phyloP scores from a whole-genome alignment of 169 alveolate species.

The Plasmodium cynomolgi region DNA sequence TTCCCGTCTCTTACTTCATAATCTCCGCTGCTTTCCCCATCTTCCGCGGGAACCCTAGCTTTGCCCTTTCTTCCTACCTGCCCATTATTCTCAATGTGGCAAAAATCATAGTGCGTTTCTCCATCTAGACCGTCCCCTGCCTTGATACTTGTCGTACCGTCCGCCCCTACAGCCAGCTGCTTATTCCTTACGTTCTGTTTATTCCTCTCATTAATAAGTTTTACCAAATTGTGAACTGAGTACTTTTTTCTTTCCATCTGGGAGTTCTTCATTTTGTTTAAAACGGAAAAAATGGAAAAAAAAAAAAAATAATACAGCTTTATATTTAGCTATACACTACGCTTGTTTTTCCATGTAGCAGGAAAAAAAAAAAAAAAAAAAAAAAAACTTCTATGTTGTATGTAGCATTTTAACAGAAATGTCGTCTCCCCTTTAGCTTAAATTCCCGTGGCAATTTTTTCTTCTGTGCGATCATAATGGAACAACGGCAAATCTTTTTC shows the following conservation, averaged over 20 bases:
- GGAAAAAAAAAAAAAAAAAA: neutral
- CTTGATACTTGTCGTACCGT: neutral
- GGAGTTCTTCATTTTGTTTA: constrained; percentile 15
- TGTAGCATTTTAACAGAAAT: neutral
- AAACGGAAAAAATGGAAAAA: constrained; percentile 16
- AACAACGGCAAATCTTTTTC: neutral
- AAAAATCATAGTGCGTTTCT: neutral
- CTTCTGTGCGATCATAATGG: constrained; percentile 1
- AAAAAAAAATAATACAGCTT: neutral
- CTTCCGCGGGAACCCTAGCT: neutral
- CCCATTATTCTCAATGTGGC: neutral
- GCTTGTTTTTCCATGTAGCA: neutral
- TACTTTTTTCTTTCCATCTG: constrained; percentile 36
- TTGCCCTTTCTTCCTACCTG: neutral
- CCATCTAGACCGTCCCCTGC: neutral
- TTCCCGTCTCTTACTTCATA: neutral
- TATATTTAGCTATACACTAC: neutral
- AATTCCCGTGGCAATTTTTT: neutral
- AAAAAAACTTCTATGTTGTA: neutral
- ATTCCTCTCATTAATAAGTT: constrained; percentile 59
- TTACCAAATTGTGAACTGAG: constrained; percentile 72
- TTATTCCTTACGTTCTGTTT: constrained; percentile 10
- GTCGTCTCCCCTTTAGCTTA: neutral
- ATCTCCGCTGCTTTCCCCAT: neutral
- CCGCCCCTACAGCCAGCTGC: neutral